Base-by-base conservation (phyloP, 1,139 yeast genomes). In the Scheffersomyces stambukii region DNA sequence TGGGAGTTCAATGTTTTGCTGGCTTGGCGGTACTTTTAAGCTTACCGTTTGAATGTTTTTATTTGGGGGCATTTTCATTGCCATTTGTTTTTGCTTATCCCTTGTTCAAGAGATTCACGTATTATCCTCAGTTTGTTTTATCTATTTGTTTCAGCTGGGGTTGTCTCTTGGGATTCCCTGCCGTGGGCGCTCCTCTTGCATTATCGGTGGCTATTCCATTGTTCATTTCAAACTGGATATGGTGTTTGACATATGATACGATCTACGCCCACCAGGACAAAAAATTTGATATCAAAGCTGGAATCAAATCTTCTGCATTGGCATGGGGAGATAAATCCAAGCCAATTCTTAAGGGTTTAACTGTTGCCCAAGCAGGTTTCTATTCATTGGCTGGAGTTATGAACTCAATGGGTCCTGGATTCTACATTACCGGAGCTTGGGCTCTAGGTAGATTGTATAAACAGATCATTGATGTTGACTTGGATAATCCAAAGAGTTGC, bases 231-330 rank as follows among this genome's bases (percentile, higher is more conserved):
- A 80, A 88, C 26, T 83, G 81, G 51, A 67, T 81, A 33, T 93
- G 98, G 98, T 81, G 95, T 42, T 82, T 93, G 85, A 79, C 82
- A 29, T 93, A 93, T 55, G 99, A 93, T 54, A 85, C 97, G 3
- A 77, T 93, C 23, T 93, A 93, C 54, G 98, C 98, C 1, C 99
- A 93, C 54, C 99, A 93, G 60, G 98, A 93, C 56, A 93, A 93
- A 60, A 61, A 57, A 35, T 93, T 81, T 48, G 99, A 93, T 54
- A 60, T 82, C 30, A 64, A 71, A 32, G 97, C 95, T 1, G 97
- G 97, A 6, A 82, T 93, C 42, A 88, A 89, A 54, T 85, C 96
- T 2, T 86, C 97, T 1, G 98, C 98, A 4, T 70, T 91, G 45
- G 86, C 81, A 4, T 91, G 98, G 97, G 94, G 93, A 3, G 74